Conservation (phyloP, 1,284 basidiomycete species). For the Sutorius eximius region DNA sequence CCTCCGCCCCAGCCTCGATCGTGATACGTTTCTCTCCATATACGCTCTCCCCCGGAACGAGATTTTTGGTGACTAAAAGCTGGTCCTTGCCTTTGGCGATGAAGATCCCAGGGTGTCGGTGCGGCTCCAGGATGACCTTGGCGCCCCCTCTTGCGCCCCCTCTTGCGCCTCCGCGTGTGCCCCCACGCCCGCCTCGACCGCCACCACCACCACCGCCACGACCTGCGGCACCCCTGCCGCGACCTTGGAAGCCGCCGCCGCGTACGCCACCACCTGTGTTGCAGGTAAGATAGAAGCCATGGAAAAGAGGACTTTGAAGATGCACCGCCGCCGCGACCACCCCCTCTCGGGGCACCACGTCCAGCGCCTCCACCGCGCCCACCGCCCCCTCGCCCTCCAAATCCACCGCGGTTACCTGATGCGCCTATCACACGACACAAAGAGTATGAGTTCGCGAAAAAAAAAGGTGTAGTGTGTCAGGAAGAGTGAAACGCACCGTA, state of each 20-base stretch:
- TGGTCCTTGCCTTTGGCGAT: constrained; percentile 96
- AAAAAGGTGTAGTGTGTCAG: not conserved
- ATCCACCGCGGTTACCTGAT: constrained; percentile 57
- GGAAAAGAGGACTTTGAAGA: not conserved
- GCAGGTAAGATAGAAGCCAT: constrained; percentile 5
- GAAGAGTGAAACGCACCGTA: constrained; percentile 21
- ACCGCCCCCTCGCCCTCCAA: constrained; percentile 40
- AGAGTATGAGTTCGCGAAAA: not conserved
- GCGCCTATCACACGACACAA: constrained; percentile 37
- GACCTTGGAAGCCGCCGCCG: constrained; percentile 33
- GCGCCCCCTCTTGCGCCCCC: constrained; percentile 75
- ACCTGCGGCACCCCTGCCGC: constrained; percentile 26
- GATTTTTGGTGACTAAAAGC: constrained; percentile 96
- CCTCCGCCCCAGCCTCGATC: constrained; percentile 75
- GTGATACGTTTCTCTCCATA: constrained; percentile 98
- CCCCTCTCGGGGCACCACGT: constrained; percentile 49
- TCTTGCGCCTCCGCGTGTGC: constrained; percentile 38
- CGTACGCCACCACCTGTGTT: constrained; percentile 23
- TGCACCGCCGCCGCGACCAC: constrained; percentile 38
- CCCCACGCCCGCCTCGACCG: constrained; percentile 41
- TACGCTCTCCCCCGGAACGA: constrained; percentile 96
- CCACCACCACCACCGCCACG: constrained; percentile 34
- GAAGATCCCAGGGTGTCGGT: constrained; percentile 93
- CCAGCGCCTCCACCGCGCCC: constrained; percentile 38
- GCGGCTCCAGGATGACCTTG: constrained; percentile 91